phyloP scores from a whole-genome alignment of 352 stramenopile genomes.

The Phytophthora pseudosyringae region DNA sequence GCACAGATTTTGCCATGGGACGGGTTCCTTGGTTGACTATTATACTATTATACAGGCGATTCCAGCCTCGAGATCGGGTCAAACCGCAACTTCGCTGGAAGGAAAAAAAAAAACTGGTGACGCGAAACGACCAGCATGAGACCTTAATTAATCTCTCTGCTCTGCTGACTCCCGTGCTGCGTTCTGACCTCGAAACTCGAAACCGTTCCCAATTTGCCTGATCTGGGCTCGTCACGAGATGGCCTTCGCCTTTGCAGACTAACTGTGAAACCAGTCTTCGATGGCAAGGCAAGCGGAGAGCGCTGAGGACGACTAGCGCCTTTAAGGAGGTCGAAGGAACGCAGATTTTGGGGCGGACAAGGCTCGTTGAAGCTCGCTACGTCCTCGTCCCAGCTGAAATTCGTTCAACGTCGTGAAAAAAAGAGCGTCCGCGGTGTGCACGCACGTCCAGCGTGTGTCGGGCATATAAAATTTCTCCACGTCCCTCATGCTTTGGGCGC shows the following conservation, averaged over 20 bases:
- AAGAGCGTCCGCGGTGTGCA: background rate
- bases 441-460: constrained; percentile 4
- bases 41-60: background rate
- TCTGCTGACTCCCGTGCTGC: background rate
- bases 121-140: no score
- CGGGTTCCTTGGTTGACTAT: background rate
- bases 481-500: constrained; percentile 35
- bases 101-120: no score
- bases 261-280: background rate
- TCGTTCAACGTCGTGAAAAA: background rate
- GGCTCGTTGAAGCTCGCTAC: constrained; percentile 15
- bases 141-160: no score
- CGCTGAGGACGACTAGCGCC: no score
- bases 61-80: background rate
- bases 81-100: background rate
- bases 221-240: no score
- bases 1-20: constrained; percentile 5
- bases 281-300: background rate
- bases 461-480: constrained; percentile 13
- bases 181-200: background rate
- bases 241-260: no score
- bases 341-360: constrained; percentile 13
- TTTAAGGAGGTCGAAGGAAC: background rate
- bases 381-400: constrained; percentile 29
- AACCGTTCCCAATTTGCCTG: background rate